A percentile compares a stretch with the other conserved stretches of the same genome.
Evolutionary conservation across 306 rosid genomes (phyloP).

Genomic region (Fagus sylvatica): DNA sequence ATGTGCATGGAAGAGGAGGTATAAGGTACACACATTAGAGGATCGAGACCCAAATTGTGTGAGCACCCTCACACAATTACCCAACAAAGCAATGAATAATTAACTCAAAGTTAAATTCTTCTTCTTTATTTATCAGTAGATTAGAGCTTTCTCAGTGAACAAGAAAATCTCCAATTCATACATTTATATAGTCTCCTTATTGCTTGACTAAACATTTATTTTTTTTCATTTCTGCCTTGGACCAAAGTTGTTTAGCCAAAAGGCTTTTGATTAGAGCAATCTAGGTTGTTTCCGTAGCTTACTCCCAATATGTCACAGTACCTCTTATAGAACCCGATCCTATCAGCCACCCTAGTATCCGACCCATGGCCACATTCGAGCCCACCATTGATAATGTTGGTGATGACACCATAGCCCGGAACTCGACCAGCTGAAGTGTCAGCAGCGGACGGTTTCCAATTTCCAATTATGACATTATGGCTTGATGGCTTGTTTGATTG

Average conservation of each 20-base stretch:
- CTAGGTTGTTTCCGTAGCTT: constrained; percentile 29
- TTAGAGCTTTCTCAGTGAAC: too few species aligned
- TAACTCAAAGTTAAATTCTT: too few species aligned
- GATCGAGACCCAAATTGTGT: too few species aligned
- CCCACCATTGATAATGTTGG: constrained; percentile 62
- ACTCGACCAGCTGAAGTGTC: constrained; percentile 45
- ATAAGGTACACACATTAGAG: too few species aligned
- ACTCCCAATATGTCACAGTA: constrained; percentile 28
- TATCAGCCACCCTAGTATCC: constrained; percentile 25
- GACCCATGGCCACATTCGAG: constrained; percentile 45
- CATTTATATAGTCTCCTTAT: too few species aligned
- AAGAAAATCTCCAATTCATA: too few species aligned
- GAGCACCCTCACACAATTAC: too few species aligned
- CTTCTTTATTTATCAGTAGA: too few species aligned
- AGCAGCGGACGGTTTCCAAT: constrained; percentile 44
- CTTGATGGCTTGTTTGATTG: constrained; percentile 62
- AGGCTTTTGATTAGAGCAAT: constrained; percentile 37
- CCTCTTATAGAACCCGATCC: constrained; percentile 56
- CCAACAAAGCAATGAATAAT: too few species aligned
- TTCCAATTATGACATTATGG: constrained; percentile 52
- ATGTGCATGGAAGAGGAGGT: too few species aligned
- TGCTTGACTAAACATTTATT: too few species aligned
- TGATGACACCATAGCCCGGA: constrained; percentile 52
- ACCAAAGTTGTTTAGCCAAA: constrained; percentile 18
- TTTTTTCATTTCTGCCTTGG: too few species aligned